Base-by-base conservation (phyloP, 306 rosid genomes). In the Sphenostylis stenocarpa region DNA sequence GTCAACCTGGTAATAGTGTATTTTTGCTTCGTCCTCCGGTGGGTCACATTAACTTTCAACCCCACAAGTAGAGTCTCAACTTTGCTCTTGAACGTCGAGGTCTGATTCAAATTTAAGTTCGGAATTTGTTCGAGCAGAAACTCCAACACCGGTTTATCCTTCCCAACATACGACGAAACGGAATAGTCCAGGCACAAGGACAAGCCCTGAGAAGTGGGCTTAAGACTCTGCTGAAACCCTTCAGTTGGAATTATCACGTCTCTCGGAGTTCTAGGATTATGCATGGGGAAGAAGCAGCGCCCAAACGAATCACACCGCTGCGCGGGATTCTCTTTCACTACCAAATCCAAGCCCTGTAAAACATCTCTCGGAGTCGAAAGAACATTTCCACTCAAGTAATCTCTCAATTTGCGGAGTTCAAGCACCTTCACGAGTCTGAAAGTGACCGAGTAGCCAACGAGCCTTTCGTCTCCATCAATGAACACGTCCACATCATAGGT, bases 191-290 rank as follows among this genome's bases (percentile, higher is more conserved):
- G 61, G 63, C 96, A 87, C 63, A 88, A 0, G 4, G 87, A 62
- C 60, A 88, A 38, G n/a, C 97, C 97, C 44, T 87, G 96, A 33
- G 85, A 73, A 0, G 96, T 90, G 12, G 84, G 63, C 71, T 82
- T 92, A 7, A 90, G 72, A 44, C 97, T 84, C 29, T 92, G 88
- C 21, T 87, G 92, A 85, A 86, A 87, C 4, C 97, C 97, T 44
- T 79, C 77, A 21, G 60, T 48, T 12, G 96, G 93, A 28, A 81
- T 38, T 48, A 86, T 17, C 28, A 89, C 86, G 45, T 79, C 72
- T 39, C 6, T 74, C 8, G 21, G 16, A 36, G 4, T 45, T 14
- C 49, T 1, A 0, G 65, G 48, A 67, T 45, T 72, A 4, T 84
- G 39, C 4, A 49, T 21, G 5, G 90, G 86, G 77, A 80, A 89